phyloP scores from a whole-genome alignment of 139 green algal genomes.

The Astrephomene gubernaculifera region DNA sequence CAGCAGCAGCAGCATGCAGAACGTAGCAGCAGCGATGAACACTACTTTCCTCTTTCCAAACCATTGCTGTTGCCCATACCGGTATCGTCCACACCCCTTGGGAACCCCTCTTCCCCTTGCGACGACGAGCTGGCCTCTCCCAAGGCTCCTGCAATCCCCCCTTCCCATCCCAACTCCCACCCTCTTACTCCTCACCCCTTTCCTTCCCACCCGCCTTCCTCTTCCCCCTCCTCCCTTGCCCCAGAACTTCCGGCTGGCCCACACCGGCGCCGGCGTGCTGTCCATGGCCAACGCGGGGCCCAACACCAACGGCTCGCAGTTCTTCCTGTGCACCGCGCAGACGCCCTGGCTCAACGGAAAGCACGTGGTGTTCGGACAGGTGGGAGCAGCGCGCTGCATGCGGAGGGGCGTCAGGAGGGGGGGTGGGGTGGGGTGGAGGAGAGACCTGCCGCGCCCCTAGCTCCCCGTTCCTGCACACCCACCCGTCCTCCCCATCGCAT shows the following conservation, averaged over 20 bases:
- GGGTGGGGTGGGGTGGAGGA: background rate
- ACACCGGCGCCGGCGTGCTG: constrained; percentile 62
- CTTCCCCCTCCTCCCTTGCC: background rate
- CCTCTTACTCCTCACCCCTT: background rate
- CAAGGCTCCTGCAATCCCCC: too few relatives aligned
- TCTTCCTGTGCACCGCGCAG: constrained; percentile 83
- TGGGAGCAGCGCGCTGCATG: constrained; percentile 10
- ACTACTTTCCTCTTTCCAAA: too few relatives aligned
- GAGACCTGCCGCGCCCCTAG: too few relatives aligned
- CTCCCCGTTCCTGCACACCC: background rate
- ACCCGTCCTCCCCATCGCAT: background rate
- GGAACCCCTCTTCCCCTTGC: too few relatives aligned
- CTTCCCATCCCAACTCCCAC: too few relatives aligned
- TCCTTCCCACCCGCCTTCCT: background rate
- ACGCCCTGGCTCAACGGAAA: constrained; percentile 86
- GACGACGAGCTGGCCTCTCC: too few relatives aligned
- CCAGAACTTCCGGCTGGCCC: constrained; percentile 43
- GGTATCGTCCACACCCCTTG: too few relatives aligned
- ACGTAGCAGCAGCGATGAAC: too few relatives aligned
- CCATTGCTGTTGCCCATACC: too few relatives aligned
- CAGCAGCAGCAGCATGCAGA: too few relatives aligned
- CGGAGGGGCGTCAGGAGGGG: too few relatives aligned
- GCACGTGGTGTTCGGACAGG: constrained; percentile 90
- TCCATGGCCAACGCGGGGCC: constrained; percentile 84
- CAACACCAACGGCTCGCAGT: constrained; percentile 85